phyloP scores from a whole-genome alignment of 1,139 yeast species.

The Yamadazyma blattariae region DNA sequence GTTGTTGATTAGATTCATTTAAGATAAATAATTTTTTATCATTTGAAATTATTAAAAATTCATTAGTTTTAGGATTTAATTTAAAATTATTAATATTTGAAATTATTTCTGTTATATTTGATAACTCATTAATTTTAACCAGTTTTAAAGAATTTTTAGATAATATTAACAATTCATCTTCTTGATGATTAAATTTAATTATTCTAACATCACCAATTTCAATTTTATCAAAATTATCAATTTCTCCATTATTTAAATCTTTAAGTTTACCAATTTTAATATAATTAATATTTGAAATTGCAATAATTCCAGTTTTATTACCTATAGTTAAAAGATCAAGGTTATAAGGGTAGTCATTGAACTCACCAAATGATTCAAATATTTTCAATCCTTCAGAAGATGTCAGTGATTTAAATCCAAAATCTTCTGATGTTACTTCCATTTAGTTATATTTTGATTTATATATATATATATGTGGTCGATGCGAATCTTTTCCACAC shows the following conservation, averaged over 20 bases:
- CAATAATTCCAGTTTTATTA: conserved; percentile 23
- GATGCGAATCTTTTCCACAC: conserved; percentile 3
- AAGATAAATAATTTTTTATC: not conserved
- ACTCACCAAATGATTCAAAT: conserved; percentile 25
- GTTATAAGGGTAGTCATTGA: conserved; percentile 13
- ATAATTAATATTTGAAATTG: conserved; percentile 28
- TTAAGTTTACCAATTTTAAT: conserved; percentile 12
- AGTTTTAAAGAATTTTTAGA: conserved; percentile 8
- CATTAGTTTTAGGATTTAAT: conserved; percentile 3
- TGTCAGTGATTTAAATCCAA: conserved; percentile 34
- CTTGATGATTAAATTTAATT: conserved; percentile 24
- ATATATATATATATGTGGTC: too few species aligned
- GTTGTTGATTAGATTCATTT: not conserved
- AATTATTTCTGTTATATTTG: not conserved
- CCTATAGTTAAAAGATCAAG: conserved; percentile 31
- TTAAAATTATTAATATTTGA: not conserved
- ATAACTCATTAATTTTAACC: not conserved
- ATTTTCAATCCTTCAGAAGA: conserved; percentile 25
- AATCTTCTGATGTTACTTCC: conserved; percentile 34
- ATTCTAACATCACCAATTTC: conserved; percentile 18
- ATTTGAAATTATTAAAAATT: conserved; percentile 1
- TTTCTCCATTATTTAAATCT: conserved; percentile 9
- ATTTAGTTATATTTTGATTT: not conserved
- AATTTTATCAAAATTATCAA: conserved; percentile 6
- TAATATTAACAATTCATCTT: conserved; percentile 21